Evolutionary conservation across 805 yeast genomes (phyloP).

Genomic region (Wilhelminamyces savonicus): DNA sequence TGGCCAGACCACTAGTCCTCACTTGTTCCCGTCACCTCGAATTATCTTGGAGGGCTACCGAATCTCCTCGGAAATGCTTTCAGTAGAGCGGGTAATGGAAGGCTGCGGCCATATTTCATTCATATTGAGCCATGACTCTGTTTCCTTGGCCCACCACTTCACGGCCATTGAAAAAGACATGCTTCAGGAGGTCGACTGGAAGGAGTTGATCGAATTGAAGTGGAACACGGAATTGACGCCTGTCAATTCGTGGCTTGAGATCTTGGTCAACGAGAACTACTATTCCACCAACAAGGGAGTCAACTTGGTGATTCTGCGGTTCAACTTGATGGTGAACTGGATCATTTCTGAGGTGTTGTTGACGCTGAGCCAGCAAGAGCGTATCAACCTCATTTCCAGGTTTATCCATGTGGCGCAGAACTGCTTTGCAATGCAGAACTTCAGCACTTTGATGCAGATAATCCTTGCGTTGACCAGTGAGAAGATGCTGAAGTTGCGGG

Average conservation of each 20-base stretch:
- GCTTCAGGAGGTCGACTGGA: slow-evolving; percentile 85
- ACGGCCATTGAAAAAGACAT: slow-evolving; percentile 85
- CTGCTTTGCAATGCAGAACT: slow-evolving; percentile 70
- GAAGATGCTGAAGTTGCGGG: slow-evolving; percentile 49
- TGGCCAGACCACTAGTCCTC: slow-evolving; percentile 1
- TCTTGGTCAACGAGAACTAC: slow-evolving; percentile 51
- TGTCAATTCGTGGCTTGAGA: slow-evolving; percentile 77
- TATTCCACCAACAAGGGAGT: slow-evolving; percentile 58
- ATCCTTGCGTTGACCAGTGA: slow-evolving; percentile 72
- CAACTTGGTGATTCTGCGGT: slow-evolving; percentile 75
- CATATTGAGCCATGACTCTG: slow-evolving; percentile 64
- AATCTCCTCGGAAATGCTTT: slow-evolving; percentile 20
- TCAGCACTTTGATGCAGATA: slow-evolving; percentile 82
- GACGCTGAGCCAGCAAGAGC: slow-evolving; percentile 52
- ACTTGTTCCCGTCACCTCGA: slow-evolving; percentile 17
- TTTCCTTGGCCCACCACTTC: slow-evolving; percentile 68
- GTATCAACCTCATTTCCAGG: slow-evolving; percentile 70
- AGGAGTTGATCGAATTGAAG: slow-evolving; percentile 68
- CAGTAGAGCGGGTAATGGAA: slow-evolving; percentile 37
- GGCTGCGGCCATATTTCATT: slow-evolving; percentile 71
- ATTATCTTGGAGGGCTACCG: slow-evolving; percentile 30
- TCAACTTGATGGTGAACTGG: slow-evolving; percentile 89
- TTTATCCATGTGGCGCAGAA: slow-evolving; percentile 82
- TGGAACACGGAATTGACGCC: slow-evolving; percentile 67
- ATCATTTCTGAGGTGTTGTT: slow-evolving; percentile 79